Evolutionary conservation across 2,329 filamentous ascomycete genomes (phyloP), one percentile per base, ranked within the genome.

Genomic region (Microdochium nivale): DNA sequence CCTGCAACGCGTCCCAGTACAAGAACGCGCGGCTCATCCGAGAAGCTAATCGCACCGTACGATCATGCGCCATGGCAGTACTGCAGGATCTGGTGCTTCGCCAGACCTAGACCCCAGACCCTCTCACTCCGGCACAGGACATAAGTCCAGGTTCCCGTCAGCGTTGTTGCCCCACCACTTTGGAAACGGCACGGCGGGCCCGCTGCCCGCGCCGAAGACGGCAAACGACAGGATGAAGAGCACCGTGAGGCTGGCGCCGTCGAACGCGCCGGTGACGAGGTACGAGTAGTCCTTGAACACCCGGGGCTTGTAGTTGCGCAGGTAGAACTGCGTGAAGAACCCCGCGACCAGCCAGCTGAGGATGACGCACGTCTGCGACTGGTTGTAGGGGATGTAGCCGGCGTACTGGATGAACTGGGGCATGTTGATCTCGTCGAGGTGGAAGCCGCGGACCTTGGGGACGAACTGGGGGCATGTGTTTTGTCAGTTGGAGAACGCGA

Each of bases 191-290:
- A 65, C 59, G 0, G 70, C 60, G 1, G 56, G 53, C 0, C 73
- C 73, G 27, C 74, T n/a, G n/a, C n/a, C 74, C 2, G 74, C 76
- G 0, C 77, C 78, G 51, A 80, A 79, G 0, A 80, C 77, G 1
- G 77, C 76, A 62, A 80, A 80, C 0, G 76, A 79, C 13, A 80
- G 63, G 40, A 80, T 73, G 50, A 80, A 80, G 2, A 80, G 63
- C 0, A 70, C 72, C 1, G 66, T 62, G 3, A 78, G 65, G 53
- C 68, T 71, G 8, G 70, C 78, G 10, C 77, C 78, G 53, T 80
- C 78, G 16, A 75, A 74, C 0, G 76, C 76, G n/a, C 71, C 76
- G 0, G 75, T 73, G 1, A 80, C 61, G 8, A 80, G 60, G 60
- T 80, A 80, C 19, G 70, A 73, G 58, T 78, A 80, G 53, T 80